A percentile compares a stretch with the other conserved stretches of the same genome.
Evolutionary conservation across 257 asterid species (phyloP).

Genomic region (Capsicum pubescens): DNA sequence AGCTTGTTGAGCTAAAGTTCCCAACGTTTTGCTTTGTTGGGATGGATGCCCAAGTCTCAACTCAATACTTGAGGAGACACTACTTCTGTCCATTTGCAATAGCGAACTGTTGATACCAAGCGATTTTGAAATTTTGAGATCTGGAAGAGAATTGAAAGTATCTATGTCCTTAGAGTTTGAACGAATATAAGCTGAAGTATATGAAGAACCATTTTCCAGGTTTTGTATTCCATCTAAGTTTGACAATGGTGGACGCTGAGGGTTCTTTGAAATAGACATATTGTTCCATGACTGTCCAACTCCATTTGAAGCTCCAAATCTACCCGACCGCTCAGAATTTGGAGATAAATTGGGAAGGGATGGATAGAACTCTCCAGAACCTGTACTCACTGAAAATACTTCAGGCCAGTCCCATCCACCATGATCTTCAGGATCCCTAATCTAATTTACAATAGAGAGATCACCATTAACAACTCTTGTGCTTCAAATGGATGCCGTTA

Average conservation of each 20-base stretch:
- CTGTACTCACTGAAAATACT: constrained; percentile 46
- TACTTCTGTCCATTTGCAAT: constrained; percentile 36
- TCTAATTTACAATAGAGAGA: constrained; percentile 49
- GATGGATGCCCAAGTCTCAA: constrained; percentile 64
- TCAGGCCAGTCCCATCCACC: constrained; percentile 76
- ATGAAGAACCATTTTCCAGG: constrained; percentile 39
- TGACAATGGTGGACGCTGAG: constrained; percentile 34
- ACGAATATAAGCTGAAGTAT: constrained; percentile 36
- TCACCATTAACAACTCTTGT: constrained; percentile 34
- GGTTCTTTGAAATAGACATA: constrained; percentile 33
- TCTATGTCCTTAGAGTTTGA: constrained; percentile 37
- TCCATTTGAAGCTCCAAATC: constrained; percentile 45
- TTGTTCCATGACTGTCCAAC: constrained; percentile 35
- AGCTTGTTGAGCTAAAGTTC: constrained; percentile 37
- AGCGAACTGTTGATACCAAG: constrained; percentile 28
- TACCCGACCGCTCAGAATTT: constrained; percentile 37
- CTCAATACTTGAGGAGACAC: constrained; percentile 52
- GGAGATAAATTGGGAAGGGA: constrained; percentile 35
- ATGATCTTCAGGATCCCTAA: constrained; percentile 57
- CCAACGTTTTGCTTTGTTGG: constrained; percentile 41
- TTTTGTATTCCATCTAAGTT: constrained; percentile 38
- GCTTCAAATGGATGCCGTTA: constrained; percentile 43
- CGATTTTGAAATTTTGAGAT: constrained; percentile 38
- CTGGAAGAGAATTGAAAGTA: constrained; percentile 36
- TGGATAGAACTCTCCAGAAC: constrained; percentile 34